phyloP scores from a whole-genome alignment of 345 rosid species.

The Heritiera littoralis region DNA sequence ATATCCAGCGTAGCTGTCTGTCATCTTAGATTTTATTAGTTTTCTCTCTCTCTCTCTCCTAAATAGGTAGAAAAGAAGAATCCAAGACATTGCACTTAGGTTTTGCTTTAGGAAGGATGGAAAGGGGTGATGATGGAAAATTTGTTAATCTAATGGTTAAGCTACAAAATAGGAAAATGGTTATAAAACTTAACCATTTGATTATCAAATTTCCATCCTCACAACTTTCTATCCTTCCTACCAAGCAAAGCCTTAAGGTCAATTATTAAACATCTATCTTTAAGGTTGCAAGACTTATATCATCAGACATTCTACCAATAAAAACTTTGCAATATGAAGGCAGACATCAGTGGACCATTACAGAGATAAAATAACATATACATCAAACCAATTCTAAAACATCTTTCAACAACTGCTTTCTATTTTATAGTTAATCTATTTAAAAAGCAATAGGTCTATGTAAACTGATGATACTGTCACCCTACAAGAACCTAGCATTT shows the following conservation, averaged over 20 bases:
- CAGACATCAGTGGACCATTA: background rate
- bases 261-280: background rate
- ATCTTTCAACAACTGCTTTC: background rate
- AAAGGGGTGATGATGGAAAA: too few species aligned
- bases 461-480: background rate
- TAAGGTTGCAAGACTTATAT: background rate
- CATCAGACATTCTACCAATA: background rate
- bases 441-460: background rate
- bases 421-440: background rate
- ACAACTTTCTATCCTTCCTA: too few species aligned
- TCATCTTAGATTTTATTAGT: background rate
- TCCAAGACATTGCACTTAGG: background rate
- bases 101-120: too few species aligned
- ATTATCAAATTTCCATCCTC: too few species aligned
- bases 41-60: background rate
- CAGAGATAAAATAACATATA: background rate
- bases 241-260: background rate
- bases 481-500: background rate
- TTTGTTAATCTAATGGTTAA: too few species aligned
- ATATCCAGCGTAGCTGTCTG: background rate
- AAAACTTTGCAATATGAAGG: conserved; percentile 5
- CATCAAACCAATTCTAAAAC: background rate
- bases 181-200: too few species aligned
- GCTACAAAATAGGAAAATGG: too few species aligned
- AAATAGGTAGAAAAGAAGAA: background rate